A percentile compares a stretch with the other conserved stretches of the same genome.
These are phyloP conservation scores for Fusarium buharicum DNA, from an alignment of 2,329 filamentous ascomycete species.

Conservation along the genomic window DNA sequence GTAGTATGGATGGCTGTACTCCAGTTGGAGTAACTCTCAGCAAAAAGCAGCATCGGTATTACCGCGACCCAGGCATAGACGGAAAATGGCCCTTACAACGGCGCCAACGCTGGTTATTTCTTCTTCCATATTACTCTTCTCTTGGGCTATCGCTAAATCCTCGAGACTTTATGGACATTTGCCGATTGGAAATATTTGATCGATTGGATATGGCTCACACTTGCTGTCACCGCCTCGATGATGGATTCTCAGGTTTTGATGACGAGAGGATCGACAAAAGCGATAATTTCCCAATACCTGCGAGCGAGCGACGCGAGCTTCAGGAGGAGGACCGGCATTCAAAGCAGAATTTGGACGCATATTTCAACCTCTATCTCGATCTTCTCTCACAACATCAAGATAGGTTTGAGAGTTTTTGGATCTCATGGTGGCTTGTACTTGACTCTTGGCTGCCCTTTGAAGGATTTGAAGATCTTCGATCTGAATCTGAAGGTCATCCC, in stretches of 20 bases:
- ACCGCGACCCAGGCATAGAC: fast-evolving
- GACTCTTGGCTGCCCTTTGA: conserved; percentile 5
- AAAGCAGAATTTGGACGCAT: not conserved
- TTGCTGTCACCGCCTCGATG: not conserved
- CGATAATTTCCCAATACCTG: not conserved
- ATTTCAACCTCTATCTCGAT: not conserved
- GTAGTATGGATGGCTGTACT: not conserved
- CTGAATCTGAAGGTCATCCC: not conserved
- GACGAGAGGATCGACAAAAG: not conserved
- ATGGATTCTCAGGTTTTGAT: not conserved
- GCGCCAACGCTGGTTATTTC: conserved; percentile 3
- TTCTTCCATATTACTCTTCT: not conserved
- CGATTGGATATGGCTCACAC: conserved; percentile 4
- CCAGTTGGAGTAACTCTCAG: conserved; percentile 1
- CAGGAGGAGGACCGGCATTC: not conserved
- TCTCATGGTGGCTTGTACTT: not conserved
- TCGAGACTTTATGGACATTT: not conserved
- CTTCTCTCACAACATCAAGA: not conserved
- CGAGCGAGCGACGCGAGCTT: not conserved
- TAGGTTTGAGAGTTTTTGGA: conserved; percentile 1
- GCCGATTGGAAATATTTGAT: conserved; percentile 6
- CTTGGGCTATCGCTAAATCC: not conserved
- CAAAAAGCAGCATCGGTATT: not conserved
- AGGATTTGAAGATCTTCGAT: not conserved
- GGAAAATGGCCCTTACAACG: not conserved